Conservation (phyloP, 2,329 filamentous ascomycete species). For the Lecanicillium sp. region DNA sequence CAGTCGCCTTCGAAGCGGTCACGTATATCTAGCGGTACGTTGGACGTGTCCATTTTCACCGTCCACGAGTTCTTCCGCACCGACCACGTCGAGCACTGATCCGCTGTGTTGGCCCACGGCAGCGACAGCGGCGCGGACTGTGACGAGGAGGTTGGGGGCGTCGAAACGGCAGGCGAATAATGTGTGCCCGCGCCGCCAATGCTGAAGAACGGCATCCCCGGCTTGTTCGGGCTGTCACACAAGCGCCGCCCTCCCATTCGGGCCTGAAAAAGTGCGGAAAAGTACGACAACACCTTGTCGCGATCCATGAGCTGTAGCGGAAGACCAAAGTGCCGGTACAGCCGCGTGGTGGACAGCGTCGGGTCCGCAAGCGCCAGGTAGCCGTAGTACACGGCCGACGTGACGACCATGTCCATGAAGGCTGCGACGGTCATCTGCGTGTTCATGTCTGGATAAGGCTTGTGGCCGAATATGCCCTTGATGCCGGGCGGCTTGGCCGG, state of each 20-base stretch:
- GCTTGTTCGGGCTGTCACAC: not conserved
- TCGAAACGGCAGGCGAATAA: constrained; percentile 9
- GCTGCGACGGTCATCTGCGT: constrained; percentile 5
- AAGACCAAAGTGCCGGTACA: constrained; percentile 15
- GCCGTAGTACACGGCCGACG: constrained; percentile 14
- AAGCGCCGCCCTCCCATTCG: constrained; percentile 4
- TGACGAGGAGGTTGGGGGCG: constrained; percentile 5
- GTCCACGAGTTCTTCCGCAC: constrained; percentile 6
- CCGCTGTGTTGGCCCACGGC: constrained; percentile 10
- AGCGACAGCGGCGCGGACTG: not conserved
- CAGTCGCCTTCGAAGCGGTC: constrained; percentile 15
- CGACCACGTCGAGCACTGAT: constrained; percentile 8
- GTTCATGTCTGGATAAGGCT: constrained; percentile 10
- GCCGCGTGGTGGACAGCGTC: constrained; percentile 6
- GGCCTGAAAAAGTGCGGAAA: constrained; percentile 15
- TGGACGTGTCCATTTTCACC: constrained; percentile 11
- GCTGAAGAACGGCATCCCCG: constrained; percentile 47
- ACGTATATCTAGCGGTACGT: constrained; percentile 14
- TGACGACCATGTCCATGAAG: constrained; percentile 17
- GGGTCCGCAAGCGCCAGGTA: constrained; percentile 15
- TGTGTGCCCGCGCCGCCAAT: constrained; percentile 59
- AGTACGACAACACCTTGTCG: constrained; percentile 13
- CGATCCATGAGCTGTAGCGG: constrained; percentile 14
- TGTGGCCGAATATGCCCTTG: constrained; percentile 5
- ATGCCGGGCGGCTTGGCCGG: not conserved